These are phyloP conservation scores for Kazachstania sp. DNA, from an alignment of 1,139 yeast species.

Conservation along the genomic window DNA sequence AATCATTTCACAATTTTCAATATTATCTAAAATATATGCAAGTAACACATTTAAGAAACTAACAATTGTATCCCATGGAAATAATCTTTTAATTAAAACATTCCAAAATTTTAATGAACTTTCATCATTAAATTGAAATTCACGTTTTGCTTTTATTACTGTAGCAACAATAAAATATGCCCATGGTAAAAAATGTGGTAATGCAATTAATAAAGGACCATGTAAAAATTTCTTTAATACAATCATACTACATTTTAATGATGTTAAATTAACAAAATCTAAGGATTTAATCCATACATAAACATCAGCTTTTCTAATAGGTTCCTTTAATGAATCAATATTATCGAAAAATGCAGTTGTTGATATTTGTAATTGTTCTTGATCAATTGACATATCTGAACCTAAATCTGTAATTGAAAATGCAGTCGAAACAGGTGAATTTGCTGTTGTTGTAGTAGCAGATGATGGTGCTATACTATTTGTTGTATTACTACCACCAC, in stretches of 20 bases:
- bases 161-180: slow-evolving; percentile 56
- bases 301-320: slow-evolving; percentile 22
- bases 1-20: slow-evolving; percentile 14
- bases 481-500: neutral
- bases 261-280: slow-evolving; percentile 52
- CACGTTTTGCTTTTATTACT: slow-evolving; percentile 45
- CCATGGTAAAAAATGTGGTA: slow-evolving; percentile 67
- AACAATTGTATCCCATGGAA: slow-evolving; percentile 62
- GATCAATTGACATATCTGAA: slow-evolving; percentile 1
- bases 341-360: slow-evolving; percentile 30
- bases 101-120: slow-evolving; percentile 37
- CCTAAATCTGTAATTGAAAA: neutral
- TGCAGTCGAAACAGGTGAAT: neutral
- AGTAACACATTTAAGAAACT: slow-evolving; percentile 48
- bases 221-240: slow-evolving; percentile 55
- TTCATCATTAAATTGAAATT: slow-evolving; percentile 16
- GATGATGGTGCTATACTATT: slow-evolving; percentile 2
- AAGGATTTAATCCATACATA: slow-evolving; percentile 54
- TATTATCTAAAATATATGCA: slow-evolving; percentile 23
- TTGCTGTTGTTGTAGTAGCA: slow-evolving; percentile 7
- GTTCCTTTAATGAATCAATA: slow-evolving; percentile 22
- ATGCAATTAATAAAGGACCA: slow-evolving; percentile 64
- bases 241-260: slow-evolving; percentile 55
- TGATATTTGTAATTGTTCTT: slow-evolving; percentile 38
- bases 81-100: slow-evolving; percentile 40